phyloP scores from a whole-genome alignment of 2,329 filamentous ascomycete species.

The Talaromyces sp. region DNA sequence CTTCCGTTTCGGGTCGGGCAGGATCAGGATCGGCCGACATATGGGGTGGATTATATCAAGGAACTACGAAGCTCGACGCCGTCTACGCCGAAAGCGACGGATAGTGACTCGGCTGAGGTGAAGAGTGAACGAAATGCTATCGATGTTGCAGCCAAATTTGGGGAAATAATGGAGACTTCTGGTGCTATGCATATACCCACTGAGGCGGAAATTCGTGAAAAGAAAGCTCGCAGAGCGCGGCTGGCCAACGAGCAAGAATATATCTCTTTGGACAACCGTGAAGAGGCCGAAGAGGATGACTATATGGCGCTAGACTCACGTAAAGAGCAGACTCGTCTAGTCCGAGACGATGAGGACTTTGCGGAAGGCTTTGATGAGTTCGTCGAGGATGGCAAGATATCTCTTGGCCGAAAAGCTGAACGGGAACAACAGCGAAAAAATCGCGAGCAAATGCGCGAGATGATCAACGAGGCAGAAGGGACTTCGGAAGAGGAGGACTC shows the following conservation, averaged over 20 bases:
- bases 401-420: constrained; percentile 76
- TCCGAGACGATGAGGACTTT: constrained; percentile 85
- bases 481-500: constrained; percentile 63
- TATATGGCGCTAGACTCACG: constrained; percentile 51
- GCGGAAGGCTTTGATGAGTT: constrained; percentile 92
- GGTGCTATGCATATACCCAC: constrained; percentile 63
- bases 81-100: constrained; percentile 66
- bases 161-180: constrained; percentile 38
- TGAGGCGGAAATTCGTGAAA: constrained; percentile 81
- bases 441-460: constrained; percentile 74
- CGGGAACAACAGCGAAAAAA: constrained; percentile 65
- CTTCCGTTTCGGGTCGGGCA: constrained; percentile 60
- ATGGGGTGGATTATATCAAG: constrained; percentile 81
- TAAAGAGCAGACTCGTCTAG: constrained; percentile 69
- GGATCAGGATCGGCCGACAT: constrained; percentile 71
- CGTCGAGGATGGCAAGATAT: constrained; percentile 77
- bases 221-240: constrained; percentile 83
- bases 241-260: constrained; percentile 66
- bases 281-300: constrained; percentile 35
- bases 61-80: constrained; percentile 85
- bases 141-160: constrained; percentile 51
- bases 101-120: constrained; percentile 26
- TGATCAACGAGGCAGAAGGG: constrained; percentile 78
- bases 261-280: constrained; percentile 42
- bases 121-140: constrained; percentile 54